Conservation (phyloP, 164 flowering plant genomes). For the Vitis rotundifolia region DNA sequence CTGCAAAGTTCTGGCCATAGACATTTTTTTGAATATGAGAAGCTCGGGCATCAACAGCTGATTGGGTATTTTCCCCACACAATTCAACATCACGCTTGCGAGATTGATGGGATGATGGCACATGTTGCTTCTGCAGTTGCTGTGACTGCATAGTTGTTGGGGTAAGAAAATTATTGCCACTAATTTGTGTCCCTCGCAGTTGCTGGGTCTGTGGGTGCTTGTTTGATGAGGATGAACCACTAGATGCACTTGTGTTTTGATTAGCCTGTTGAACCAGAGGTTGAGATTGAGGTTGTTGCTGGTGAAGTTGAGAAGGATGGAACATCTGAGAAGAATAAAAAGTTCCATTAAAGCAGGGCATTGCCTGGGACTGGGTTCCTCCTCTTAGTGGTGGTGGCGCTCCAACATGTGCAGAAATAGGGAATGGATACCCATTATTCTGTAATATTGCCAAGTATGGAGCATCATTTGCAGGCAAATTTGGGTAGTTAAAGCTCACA, state of each 20-base stretch:
- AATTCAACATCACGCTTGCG: slow-evolving; percentile 20
- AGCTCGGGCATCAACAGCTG: slow-evolving; percentile 9
- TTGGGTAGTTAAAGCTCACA: slow-evolving; percentile 25
- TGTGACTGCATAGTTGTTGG: slow-evolving; percentile 10
- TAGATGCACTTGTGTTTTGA: slow-evolving; percentile 18
- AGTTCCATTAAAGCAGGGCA: slow-evolving; percentile 29
- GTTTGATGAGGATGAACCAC: slow-evolving; percentile 23
- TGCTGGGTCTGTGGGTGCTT: slow-evolving; percentile 18
- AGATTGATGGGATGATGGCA: slow-evolving; percentile 8
- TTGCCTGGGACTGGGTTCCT: slow-evolving; percentile 16
- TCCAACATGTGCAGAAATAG: slow-evolving; percentile 26
- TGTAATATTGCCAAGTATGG: slow-evolving; percentile 37
- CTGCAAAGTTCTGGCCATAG: slow-evolving; percentile 14
- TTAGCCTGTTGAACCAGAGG: slow-evolving; percentile 10
- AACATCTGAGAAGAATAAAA: slow-evolving; percentile 31
- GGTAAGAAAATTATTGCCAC: slow-evolving; percentile 12
- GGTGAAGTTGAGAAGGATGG: slow-evolving; percentile 31
- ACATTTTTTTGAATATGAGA: slow-evolving; percentile 14
- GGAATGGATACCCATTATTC: slow-evolving; percentile 26
- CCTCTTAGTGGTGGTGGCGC: slow-evolving; percentile 13
- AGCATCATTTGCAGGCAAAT: slow-evolving; percentile 20
- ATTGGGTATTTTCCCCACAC: slow-evolving; percentile 8
- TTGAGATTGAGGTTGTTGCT: slow-evolving; percentile 23
- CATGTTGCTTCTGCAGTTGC: slow-evolving; percentile 18
- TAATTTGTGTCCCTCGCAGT: slow-evolving; percentile 9